Conservation (phyloP, 345 rosid species). For the Excoecaria cochinchinensis region DNA sequence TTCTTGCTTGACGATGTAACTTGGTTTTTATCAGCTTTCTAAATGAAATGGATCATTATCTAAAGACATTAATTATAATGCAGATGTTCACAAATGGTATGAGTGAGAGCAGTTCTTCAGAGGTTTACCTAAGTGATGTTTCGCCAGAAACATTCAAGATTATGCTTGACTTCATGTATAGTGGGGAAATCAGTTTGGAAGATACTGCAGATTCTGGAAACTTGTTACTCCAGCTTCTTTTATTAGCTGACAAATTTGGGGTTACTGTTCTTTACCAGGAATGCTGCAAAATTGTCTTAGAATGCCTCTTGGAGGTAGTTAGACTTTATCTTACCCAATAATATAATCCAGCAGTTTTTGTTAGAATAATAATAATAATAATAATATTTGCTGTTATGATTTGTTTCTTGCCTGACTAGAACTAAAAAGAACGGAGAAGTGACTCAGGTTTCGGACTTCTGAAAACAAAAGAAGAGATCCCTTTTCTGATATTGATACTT, state of each 20-base stretch:
- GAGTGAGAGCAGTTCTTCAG: constrained; percentile 76
- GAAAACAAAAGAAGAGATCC: constrained; percentile 71
- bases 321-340: constrained; percentile 21
- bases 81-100: constrained; percentile 99
- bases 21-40: constrained; percentile 10
- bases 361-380: not conserved
- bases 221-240: constrained; percentile 75
- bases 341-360: constrained; percentile 14
- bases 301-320: constrained; percentile 88
- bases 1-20: not conserved
- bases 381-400: constrained; percentile 21
- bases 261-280: constrained; percentile 85
- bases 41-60: constrained; percentile 5
- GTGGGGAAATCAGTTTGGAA: constrained; percentile 67
- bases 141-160: constrained; percentile 69
- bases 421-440: constrained; percentile 63
- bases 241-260: constrained; percentile 87
- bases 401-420: constrained; percentile 47
- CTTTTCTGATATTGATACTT: constrained; percentile 52
- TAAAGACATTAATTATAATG: constrained; percentile 17
- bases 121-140: constrained; percentile 66
- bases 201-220: constrained; percentile 58
- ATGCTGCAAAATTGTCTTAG: constrained; percentile 89
- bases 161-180: constrained; percentile 86
- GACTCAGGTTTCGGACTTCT: constrained; percentile 62